A percentile compares a stretch with the other conserved stretches of the same genome.
Evolutionary conservation across 2,329 filamentous ascomycete species (phyloP).

Genomic region (Madurella mycetomatis): DNA sequence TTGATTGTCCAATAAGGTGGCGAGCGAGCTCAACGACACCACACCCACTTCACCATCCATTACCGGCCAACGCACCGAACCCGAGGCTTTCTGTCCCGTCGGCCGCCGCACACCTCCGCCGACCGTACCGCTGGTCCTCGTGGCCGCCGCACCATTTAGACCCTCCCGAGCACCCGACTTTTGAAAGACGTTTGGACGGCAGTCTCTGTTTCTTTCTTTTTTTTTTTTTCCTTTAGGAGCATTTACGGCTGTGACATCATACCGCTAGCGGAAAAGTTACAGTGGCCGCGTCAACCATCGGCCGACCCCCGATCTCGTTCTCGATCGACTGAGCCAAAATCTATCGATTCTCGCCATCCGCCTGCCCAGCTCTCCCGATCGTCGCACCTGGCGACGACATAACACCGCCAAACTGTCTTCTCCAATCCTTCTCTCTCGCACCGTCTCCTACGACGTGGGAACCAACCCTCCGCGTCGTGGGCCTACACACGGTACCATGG

Average conservation of each 20-base stretch:
- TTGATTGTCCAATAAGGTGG: background rate
- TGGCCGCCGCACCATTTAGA: background rate
- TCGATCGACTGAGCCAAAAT: background rate
- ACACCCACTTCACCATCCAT: background rate
- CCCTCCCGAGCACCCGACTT: background rate
- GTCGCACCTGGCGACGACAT: conserved; percentile 26
- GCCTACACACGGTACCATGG: conserved; percentile 54
- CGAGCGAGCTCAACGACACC: background rate
- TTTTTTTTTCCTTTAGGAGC: too few species aligned
- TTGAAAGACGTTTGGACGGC: background rate
- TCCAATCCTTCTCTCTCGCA: conserved; percentile 77
- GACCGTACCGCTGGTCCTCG: background rate
- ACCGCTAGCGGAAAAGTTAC: background rate
- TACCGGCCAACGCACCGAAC: background rate
- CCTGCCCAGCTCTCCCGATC: conserved; percentile 5
- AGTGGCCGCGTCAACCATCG: conserved; percentile 3
- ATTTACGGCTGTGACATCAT: conserved; percentile 22
- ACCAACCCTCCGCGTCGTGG: conserved; percentile 63
- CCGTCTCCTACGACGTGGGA: conserved; percentile 86
- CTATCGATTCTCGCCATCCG: conserved; percentile 22
- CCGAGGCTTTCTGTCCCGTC: background rate
- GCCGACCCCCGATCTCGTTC: background rate
- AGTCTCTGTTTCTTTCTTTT: background rate
- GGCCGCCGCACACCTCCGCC: background rate
- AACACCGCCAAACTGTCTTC: conserved; percentile 96